These are phyloP conservation scores for Ambrosia hybrid DNA, from an alignment of 140 eudicot genomes.

Conservation along the genomic window DNA sequence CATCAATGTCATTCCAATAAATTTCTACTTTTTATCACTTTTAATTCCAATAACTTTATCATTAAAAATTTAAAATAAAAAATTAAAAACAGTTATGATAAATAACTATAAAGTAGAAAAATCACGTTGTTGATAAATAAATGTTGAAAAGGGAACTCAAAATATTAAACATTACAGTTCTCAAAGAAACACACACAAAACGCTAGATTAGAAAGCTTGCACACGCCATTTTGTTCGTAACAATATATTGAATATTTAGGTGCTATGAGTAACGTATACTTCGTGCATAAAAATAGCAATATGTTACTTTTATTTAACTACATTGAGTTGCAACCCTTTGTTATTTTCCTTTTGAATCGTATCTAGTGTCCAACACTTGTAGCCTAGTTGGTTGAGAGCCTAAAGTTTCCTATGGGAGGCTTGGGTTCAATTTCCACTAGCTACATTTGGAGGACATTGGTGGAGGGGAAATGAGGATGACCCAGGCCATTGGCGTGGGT, in stretches of 20 bases:
- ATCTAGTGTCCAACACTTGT: too few relatives aligned
- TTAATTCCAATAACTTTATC: background rate
- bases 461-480: too few relatives aligned
- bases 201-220: background rate
- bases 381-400: too few relatives aligned
- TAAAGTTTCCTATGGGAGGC: too few relatives aligned
- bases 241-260: background rate
- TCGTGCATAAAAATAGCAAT: too few relatives aligned
- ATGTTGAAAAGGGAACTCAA: background rate
- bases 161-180: background rate
- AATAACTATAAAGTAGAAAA: background rate
- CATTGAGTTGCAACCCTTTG: too few relatives aligned
- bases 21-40: conserved; percentile 22
- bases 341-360: too few relatives aligned
- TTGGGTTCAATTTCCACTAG: too few relatives aligned
- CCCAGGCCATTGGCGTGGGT: too few relatives aligned
- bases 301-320: too few relatives aligned
- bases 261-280: too few relatives aligned
- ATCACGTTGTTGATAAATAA: background rate
- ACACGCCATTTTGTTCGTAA: background rate
- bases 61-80: background rate
- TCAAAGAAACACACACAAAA: background rate
- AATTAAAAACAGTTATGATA: background rate
- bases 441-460: too few relatives aligned
- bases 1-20: conserved; percentile 23